A percentile compares a stretch with the other conserved stretches of the same genome.
These are phyloP conservation scores for Saussurea involucrata DNA, from an alignment of 129 eudicot species.

Conservation along the genomic window DNA sequence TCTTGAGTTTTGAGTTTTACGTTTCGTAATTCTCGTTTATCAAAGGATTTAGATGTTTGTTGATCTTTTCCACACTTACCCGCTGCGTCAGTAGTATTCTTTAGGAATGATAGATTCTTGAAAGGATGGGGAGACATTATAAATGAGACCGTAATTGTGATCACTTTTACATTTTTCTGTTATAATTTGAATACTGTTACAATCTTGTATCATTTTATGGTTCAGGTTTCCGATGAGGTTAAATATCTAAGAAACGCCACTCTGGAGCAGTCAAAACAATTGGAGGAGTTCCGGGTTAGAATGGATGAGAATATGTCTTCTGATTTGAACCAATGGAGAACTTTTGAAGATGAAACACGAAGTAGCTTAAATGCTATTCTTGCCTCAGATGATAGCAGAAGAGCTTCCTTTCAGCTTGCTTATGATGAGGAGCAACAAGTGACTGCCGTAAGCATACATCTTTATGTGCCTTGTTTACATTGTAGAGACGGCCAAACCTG, in stretches of 20 bases:
- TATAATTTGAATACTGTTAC: background rate
- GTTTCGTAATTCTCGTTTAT: too few relatives aligned
- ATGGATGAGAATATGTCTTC: slow-evolving; percentile 48
- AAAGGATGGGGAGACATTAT: background rate
- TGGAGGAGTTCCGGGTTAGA: slow-evolving; percentile 58
- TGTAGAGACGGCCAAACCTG: too few relatives aligned
- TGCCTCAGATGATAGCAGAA: slow-evolving; percentile 79
- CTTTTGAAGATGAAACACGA: slow-evolving; percentile 67
- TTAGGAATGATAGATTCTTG: background rate
- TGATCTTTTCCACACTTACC: too few relatives aligned
- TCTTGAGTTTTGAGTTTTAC: too few relatives aligned
- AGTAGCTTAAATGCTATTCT: slow-evolving; percentile 57
- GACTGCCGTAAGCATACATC: slow-evolving; percentile 60
- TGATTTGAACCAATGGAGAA: slow-evolving; percentile 51
- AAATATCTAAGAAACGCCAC: slow-evolving; percentile 50
- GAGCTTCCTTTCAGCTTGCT: slow-evolving; percentile 85
- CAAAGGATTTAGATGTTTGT: too few relatives aligned
- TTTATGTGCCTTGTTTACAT: background rate
- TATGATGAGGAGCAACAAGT: slow-evolving; percentile 89
- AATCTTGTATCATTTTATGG: slow-evolving; percentile 1
- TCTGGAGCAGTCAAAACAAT: slow-evolving; percentile 59
- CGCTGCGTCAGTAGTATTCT: too few relatives aligned
- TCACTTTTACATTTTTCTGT: background rate
- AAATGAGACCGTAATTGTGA: background rate
- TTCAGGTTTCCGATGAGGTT: slow-evolving; percentile 78